Percentiles rank a stretch among this genome's conserved stretches.
These are phyloP conservation scores for Daldinia loculata DNA, from an alignment of 495 filamentous ascomycete genomes.

Conservation along the genomic window DNA sequence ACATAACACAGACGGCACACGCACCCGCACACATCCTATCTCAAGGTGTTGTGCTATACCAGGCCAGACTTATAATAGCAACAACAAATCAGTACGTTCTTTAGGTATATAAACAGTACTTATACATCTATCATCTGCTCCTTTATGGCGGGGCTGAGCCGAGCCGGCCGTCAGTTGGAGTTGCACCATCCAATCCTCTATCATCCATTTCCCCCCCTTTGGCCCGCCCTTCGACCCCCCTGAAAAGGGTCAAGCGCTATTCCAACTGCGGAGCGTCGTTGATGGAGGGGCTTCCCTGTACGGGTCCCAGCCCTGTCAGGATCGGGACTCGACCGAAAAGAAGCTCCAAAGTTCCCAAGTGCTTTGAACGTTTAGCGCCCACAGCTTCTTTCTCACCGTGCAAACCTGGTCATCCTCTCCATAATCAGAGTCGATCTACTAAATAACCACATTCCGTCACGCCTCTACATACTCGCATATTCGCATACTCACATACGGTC, in stretches of 20 bases:
- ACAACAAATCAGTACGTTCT: background rate
- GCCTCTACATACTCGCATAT: background rate
- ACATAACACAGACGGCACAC: background rate
- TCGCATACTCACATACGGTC: background rate
- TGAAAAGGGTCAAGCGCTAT: conserved; percentile 11
- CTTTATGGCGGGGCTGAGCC: conserved; percentile 31
- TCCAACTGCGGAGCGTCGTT: conserved; percentile 4
- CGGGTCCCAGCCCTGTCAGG: conserved; percentile 20
- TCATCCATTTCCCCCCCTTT: background rate
- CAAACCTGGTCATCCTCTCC: conserved; percentile 26
- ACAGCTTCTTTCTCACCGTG: conserved; percentile 37
- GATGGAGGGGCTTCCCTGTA: conserved; percentile 25
- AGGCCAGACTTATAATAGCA: conserved; percentile 11
- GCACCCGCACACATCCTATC: background rate
- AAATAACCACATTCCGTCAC: conserved; percentile 1
- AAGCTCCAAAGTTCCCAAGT: conserved; percentile 17
- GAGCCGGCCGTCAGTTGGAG: conserved; percentile 23
- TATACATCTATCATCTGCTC: conserved; percentile 19
- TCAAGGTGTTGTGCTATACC: conserved; percentile 5
- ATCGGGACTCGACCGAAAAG: conserved; percentile 32
- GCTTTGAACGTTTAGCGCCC: conserved; percentile 36
- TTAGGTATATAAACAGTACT: background rate
- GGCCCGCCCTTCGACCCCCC: background rate
- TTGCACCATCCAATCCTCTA: conserved; percentile 11
- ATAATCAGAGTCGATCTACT: conserved; percentile 22